Base-by-base conservation (phyloP, 2,329 filamentous ascomycete species). In the Monascus ruber region DNA sequence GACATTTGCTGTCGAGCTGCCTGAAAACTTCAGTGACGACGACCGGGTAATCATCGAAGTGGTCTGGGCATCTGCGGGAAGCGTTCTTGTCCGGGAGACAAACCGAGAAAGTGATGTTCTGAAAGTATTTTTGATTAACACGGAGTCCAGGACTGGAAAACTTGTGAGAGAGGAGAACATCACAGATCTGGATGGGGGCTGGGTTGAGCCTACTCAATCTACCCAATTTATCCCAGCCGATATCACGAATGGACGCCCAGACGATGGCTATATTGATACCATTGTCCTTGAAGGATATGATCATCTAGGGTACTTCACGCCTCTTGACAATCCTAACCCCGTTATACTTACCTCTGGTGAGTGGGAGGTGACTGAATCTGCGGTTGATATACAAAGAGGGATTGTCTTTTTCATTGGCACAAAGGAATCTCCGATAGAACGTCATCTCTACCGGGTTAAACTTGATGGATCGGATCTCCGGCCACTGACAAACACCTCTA, bases 61-160 rank as follows among this genome's bases (percentile, higher is more conserved):
- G 24, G 67, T 94, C 9, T 98, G 91, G 89, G 85, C 86, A 4
- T 86, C 85, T 1, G 73, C 68, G 35, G 74, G 76, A 41, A 84
- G 89, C 55, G 83, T 91, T 5, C 69, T 98, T 9, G 77, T 98
- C 50, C 85, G 91, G 48, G 83, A 93, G 62, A 95, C 88, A 0
- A 98, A 98, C 59, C 79, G 91, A 38, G 86, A 95, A 52, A 94
- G 88, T 56, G 88, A 96, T 53, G 63, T 86, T n/a, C 73, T 96
- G 57, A 86, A 85, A 47, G 79, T 95, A 25, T 79, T 94, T 5
- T 71, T 96, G 5, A 79, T 96, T 40, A 85, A 98, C 56, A 83
- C 91, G 4, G 65, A 69, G 24, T 66, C 72, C 3, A 80, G 86
- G 35, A 79, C 75, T 17, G 88, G 85, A 26, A 83, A 82, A 59